Evolutionary conservation across 2,329 filamentous ascomycete genomes (phyloP).

Genomic region (Mycocentrospora acerina): DNA sequence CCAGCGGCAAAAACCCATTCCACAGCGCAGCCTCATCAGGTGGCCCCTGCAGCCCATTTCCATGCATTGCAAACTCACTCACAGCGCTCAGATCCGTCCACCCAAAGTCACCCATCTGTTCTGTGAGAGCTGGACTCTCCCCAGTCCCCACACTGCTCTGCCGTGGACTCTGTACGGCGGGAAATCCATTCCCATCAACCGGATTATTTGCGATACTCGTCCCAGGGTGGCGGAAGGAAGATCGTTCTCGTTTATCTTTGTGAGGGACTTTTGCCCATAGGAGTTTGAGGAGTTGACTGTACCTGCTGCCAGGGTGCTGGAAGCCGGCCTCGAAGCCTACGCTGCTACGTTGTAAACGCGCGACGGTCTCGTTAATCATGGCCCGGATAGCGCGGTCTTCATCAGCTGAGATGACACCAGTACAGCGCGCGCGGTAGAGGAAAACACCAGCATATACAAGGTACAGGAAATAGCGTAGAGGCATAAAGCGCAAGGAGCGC

Average conservation of each 20-base stretch:
- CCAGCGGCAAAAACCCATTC: conserved; percentile 40
- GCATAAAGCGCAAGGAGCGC: conserved; percentile 50
- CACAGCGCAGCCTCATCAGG: conserved; percentile 33
- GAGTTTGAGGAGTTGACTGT: conserved; percentile 49
- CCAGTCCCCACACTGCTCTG: conserved; percentile 42
- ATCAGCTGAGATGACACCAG: conserved; percentile 50
- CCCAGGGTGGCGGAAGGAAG: conserved; percentile 34
- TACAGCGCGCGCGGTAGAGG: conserved; percentile 51
- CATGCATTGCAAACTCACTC: conserved; percentile 51
- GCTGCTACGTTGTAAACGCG: conserved; percentile 46
- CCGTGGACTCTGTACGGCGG: conserved; percentile 29
- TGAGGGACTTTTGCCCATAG: conserved; percentile 51
- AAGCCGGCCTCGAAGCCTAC: conserved; percentile 39
- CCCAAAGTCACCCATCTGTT: conserved; percentile 52
- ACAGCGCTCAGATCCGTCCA: conserved; percentile 53
- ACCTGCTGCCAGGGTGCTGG: conserved; percentile 51
- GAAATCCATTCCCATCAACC: conserved; percentile 27
- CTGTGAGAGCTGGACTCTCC: conserved; percentile 46
- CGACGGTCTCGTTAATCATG: conserved; percentile 51
- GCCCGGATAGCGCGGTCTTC: conserved; percentile 50
- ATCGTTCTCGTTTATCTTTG: conserved; percentile 31
- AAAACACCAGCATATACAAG: conserved; percentile 53
- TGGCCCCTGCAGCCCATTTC: conserved; percentile 27
- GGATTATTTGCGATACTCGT: conserved; percentile 31
- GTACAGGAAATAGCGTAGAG: conserved; percentile 52